A percentile compares a stretch with the other conserved stretches of the same genome.
These are phyloP conservation scores for Thozetella sp. DNA, from an alignment of 495 filamentous ascomycete genomes.

Conservation along the genomic window DNA sequence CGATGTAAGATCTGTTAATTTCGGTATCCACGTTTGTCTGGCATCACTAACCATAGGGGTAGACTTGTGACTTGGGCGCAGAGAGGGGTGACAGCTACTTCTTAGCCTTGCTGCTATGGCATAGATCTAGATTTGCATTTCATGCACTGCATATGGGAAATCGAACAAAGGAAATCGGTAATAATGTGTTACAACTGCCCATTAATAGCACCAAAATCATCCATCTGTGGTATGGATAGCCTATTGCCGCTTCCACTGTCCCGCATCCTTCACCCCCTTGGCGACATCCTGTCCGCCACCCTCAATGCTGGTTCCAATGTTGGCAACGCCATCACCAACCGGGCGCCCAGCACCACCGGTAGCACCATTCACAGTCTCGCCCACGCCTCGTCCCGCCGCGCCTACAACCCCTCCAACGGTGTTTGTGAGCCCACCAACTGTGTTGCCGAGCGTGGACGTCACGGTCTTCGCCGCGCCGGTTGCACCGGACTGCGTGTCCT, in stretches of 20 bases:
- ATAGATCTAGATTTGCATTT: too few relatives aligned
- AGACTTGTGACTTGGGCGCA: background rate
- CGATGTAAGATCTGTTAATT: constrained; percentile 24
- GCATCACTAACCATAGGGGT: background rate
- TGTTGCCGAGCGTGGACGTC: constrained; percentile 52
- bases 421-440: constrained; percentile 47
- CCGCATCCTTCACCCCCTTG: constrained; percentile 64
- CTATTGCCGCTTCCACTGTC: constrained; percentile 47
- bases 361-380: constrained; percentile 61
- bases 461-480: constrained; percentile 61
- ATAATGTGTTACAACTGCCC: too few relatives aligned
- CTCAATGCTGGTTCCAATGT: constrained; percentile 56
- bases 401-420: constrained; percentile 69
- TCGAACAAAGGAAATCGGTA: too few relatives aligned
- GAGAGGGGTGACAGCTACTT: too few relatives aligned
- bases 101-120: too few relatives aligned
- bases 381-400: constrained; percentile 60
- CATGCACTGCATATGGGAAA: too few relatives aligned
- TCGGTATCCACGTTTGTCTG: background rate
- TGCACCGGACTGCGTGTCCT: constrained; percentile 50
- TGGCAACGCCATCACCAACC: constrained; percentile 62
- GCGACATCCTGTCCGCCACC: constrained; percentile 52
- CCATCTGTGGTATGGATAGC: too few relatives aligned
- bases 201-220: too few relatives aligned
- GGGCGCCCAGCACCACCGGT: constrained; percentile 62